These are phyloP conservation scores for Serendipita sp. DNA, from an alignment of 768 basidiomycete genomes.

Conservation along the genomic window DNA sequence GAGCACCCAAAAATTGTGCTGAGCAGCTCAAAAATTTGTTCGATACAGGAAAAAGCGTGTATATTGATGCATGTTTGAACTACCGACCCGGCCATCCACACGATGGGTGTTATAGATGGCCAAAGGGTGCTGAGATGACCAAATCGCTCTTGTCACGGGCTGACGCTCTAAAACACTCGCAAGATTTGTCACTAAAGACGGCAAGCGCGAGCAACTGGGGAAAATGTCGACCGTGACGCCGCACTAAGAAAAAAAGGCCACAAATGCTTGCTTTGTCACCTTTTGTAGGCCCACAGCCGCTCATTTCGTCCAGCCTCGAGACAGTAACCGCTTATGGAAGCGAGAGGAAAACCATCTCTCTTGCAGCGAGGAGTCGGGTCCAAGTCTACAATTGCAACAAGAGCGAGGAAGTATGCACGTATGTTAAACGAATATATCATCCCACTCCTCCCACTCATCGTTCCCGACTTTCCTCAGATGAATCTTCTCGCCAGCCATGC, in stretches of 20 bases:
- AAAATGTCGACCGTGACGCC: conserved; percentile 3
- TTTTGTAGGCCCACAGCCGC: too few species aligned
- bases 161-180: conserved; percentile 6
- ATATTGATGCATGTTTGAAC: not conserved
- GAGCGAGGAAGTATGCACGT: too few species aligned
- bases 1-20: not conserved
- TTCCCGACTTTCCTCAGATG: conserved; percentile 49
- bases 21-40: not conserved
- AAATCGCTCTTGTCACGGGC: not conserved
- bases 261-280: too few species aligned
- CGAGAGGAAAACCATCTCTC: not conserved
- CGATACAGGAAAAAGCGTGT: not conserved
- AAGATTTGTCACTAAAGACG: not conserved
- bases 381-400: too few species aligned
- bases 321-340: too few species aligned
- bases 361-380: not conserved
- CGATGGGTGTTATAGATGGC: not conserved
- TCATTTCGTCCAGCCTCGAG: too few species aligned
- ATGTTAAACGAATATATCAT: conserved; percentile 33
- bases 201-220: conserved; percentile 5
- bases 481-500: conserved; percentile 59
- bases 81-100: not conserved
- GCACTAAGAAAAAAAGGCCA: conserved; percentile 6
- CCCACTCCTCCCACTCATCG: conserved; percentile 57
- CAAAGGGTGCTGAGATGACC: conserved; percentile 1